Evolutionary conservation across 1,284 basidiomycete species (phyloP), one percentile per base, ranked within the genome.

Genomic region (Apiotrichum gracile): DNA sequence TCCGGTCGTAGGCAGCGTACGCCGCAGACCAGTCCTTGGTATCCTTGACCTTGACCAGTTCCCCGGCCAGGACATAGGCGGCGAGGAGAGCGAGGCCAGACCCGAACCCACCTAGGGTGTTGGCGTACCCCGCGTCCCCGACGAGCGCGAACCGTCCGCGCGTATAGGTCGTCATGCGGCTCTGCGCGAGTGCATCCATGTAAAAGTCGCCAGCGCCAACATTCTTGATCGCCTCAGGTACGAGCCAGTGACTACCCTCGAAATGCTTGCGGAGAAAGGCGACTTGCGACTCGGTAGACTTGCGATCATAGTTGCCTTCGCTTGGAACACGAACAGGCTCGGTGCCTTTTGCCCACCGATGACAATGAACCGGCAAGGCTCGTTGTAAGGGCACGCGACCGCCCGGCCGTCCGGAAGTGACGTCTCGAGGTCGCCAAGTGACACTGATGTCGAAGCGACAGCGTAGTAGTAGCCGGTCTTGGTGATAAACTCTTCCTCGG

Each of bases 401-500:
- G 31, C 31, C 9, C 16, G 31, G 4, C 31, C 31, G 9, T 10
- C 16, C 12, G 31, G 31, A 10, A 31, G 4, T 3, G 5, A 13
- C 9, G 31, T 31, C 31, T 31, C 31, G 31, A 31, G 31, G 9
- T 31, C 31, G 31, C 9, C 31, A 14, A 31, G 31, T 3, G 31
- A 3, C 9, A 14, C 31, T 10, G 3, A 14, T 2, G 31, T 14
- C 2, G 31, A 31, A 10, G 31, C 4, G 2, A 46, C 66, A 63
- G 60, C 67, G 64, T 17, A 67, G 56, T 16, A 49, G 55, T 58
- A 73, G 67, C 47, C 61, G 58, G 31, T 61, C 68, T 46, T 74
- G 61, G 24, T 65, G 68, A 57, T 73, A 64, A 26, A 70, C 44
- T 45, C 66, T 61, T 25, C 73, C 73, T 29, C 66, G 66, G 29